Base-by-base conservation (phyloP, 495 filamentous ascomycete genomes). In the Usnea hakonensis region DNA sequence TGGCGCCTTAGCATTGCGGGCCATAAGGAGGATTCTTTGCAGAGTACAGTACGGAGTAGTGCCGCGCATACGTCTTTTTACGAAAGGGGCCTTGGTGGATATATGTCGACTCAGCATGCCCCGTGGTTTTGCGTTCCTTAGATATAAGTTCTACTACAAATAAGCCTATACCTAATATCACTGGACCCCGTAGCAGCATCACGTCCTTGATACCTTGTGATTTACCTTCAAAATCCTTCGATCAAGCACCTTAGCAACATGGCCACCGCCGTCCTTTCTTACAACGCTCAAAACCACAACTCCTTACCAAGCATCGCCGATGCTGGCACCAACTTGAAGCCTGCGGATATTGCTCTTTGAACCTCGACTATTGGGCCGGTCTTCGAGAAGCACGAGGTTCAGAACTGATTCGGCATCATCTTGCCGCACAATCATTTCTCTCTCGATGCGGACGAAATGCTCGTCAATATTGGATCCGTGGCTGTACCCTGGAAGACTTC, bases 381-480 rank as follows among this genome's bases (percentile, higher is more conserved):
- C 14, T 63, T 63, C 44, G 54, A 37, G 19, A 63, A 58, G 48
- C 30, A 63, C 21, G 14, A 43, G 21, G 61, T 58, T 17, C 23
- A 62, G 33, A 44, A 62, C 60, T 28, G 19, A 28, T 32, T 62
- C 16, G 60, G 60, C 16, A 40, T 62, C 17, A 30, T 28, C 23
- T 26, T 62, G 17, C 46, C 56, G 5, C 60, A 62, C 52, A 54
- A 62, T 21, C 60, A 56, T 56, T 62, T 62, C 13, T 21, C 28
- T 14, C 14, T 32, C 7, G 35, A 56, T 17, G 10, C 26, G 48
- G 14, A 56, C 30, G 60, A 62, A 35, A 56, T 32, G 48, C 30
- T 46, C n/a, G 52, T 56, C 8, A 40, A 55, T 30, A 19, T 43
- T n/a, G 48, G 33, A 19, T 41, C 35, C 2, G 52, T 56, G n/a